Base-by-base conservation (phyloP, 176 grass and related monocot genomes). In the Juncus inflexus region DNA sequence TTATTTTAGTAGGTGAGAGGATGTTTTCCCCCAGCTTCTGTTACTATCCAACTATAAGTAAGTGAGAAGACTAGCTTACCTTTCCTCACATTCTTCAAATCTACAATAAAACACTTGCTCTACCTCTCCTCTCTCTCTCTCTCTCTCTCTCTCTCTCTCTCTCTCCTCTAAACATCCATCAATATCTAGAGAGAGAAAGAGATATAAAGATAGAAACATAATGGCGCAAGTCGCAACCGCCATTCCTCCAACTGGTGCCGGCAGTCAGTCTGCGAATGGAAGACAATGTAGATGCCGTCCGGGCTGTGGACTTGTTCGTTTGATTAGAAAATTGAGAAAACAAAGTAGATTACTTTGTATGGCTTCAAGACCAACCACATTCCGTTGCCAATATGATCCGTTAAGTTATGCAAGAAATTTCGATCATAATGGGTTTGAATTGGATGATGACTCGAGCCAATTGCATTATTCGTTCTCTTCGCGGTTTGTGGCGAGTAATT, bases 381-480 rank as follows among this genome's bases (percentile, higher is more conserved):
- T 80, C 6, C 79, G 9, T 15, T 85, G 81, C 59, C 84, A 88
- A 66, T 96, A 96, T 55, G 91, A 96, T 41, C 81, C 87, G 47
- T 78, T 88, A 13, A 96, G 91, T 76, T 96, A 96, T 41, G 79
- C 91, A 42, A 74, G 81, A 67, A 96, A 96, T 83, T 96, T 96
- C 62, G 91, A 96, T 57, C 57, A 71, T 69, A 76, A 77, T 41
- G 80, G 74, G 12, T 70, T 87, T 50, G 87, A 81, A 15, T 52
- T 86, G 2, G 75, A 84, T 12, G 83, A 62, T 7, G 86, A 63
- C 19, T 76, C 81, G 9, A 5, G 28, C 9, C 65, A 78, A 65
- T 85, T 84, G 55, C 75, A 83, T 73, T 70, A 73, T 78, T 80
- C 87, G 16, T 96, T 87, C 79, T 86, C 87, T 9, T 90, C 86